Percentiles rank a stretch among this genome's conserved stretches.
Evolutionary conservation across 2,329 filamentous ascomycete genomes (phyloP).

Genomic region (Aspergillus unguis): DNA sequence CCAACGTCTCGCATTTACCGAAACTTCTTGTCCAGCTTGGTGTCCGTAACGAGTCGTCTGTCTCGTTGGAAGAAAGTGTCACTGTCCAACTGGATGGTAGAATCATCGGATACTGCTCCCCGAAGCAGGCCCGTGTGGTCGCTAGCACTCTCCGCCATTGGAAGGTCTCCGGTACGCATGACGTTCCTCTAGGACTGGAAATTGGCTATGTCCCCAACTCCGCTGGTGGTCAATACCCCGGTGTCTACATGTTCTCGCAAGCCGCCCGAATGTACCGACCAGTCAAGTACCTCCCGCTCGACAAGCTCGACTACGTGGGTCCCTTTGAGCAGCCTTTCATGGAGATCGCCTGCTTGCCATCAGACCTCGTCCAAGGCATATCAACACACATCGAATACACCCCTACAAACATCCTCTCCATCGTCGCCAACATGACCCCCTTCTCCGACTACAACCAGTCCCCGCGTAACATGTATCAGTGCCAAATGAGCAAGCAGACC

Average conservation of each 20-base stretch:
- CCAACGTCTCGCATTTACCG: constrained; percentile 73
- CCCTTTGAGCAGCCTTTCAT: constrained; percentile 97
- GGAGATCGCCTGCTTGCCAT: constrained; percentile 89
- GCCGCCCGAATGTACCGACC: constrained; percentile 84
- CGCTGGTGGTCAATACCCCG: constrained; percentile 89
- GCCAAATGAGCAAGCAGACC: constrained; percentile 98
- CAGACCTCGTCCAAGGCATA: constrained; percentile 81
- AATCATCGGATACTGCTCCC: constrained; percentile 85
- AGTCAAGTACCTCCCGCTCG: constrained; percentile 84
- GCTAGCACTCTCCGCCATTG: constrained; percentile 86
- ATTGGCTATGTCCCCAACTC: constrained; percentile 88
- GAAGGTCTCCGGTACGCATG: constrained; percentile 86
- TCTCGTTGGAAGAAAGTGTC: constrained; percentile 77
- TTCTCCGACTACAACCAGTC: constrained; percentile 99
- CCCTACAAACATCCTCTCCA: constrained; percentile 94
- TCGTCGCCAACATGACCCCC: constrained; percentile 96
- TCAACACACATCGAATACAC: constrained; percentile 92
- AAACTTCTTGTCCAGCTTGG: constrained; percentile 75
- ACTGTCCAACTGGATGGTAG: constrained; percentile 86
- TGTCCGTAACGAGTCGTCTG: constrained; percentile 70
- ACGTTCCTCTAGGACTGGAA: constrained; percentile 79
- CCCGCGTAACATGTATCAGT: constrained; percentile 98
- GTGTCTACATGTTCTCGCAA: constrained; percentile 87
- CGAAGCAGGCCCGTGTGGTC: constrained; percentile 75
- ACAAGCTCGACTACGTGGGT: constrained; percentile 82